phyloP scores from a whole-genome alignment of 176 grass and related monocot genomes.

The Paspalum vaginatum region DNA sequence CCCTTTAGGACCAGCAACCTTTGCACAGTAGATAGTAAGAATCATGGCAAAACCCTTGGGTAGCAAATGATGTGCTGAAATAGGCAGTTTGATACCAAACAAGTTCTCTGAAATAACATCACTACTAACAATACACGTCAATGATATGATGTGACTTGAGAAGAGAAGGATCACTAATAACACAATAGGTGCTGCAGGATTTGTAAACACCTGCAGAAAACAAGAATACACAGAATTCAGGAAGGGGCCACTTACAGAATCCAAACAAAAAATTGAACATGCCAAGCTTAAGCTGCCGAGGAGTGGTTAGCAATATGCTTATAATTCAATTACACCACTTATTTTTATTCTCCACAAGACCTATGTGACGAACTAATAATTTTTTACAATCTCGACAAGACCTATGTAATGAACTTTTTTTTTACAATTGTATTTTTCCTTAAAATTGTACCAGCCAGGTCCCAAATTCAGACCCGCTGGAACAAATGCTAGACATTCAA shows the following conservation, averaged over 20 bases:
- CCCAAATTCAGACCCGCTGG: too few relatives aligned
- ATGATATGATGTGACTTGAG: constrained; percentile 68
- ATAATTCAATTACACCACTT: neutral
- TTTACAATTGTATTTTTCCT: too few relatives aligned
- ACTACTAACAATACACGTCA: constrained; percentile 65
- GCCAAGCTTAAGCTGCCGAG: too few relatives aligned
- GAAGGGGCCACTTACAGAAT: neutral
- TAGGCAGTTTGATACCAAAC: constrained; percentile 62
- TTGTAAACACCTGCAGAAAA: constrained; percentile 66
- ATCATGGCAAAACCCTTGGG: constrained; percentile 62
- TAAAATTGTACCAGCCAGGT: too few relatives aligned
- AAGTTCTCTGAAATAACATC: constrained; percentile 53
- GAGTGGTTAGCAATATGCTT: neutral
- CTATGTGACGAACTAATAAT: too few relatives aligned
- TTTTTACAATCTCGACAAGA: too few relatives aligned
- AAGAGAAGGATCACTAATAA: constrained; percentile 79
- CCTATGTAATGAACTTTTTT: too few relatives aligned
- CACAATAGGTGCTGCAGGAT: constrained; percentile 60
- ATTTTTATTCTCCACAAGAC: neutral
- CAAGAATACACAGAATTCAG: constrained; percentile 13
- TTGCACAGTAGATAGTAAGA: constrained; percentile 58
- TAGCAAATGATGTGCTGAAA: constrained; percentile 45
- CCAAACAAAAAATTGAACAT: too few relatives aligned
- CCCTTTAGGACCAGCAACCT: constrained; percentile 60
- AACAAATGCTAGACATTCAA: too few relatives aligned